Conservation (phyloP, 805 yeast species). For the Saturnispora serradocipensis region DNA sequence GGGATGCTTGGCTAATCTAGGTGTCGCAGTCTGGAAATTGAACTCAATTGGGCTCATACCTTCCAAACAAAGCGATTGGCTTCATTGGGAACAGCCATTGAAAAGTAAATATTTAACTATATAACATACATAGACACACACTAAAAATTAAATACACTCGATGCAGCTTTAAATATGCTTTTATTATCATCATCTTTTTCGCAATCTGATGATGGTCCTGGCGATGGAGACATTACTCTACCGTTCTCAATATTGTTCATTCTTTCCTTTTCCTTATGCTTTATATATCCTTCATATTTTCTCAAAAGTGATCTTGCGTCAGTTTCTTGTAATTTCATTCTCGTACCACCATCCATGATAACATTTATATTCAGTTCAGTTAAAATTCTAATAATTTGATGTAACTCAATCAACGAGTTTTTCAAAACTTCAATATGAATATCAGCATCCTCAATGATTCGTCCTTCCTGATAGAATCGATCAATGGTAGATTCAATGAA, state of each 20-base stretch:
- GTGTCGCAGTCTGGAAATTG: conserved; percentile 77
- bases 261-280: conserved; percentile 14
- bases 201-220: not conserved
- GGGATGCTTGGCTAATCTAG: conserved; percentile 47
- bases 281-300: conserved; percentile 34
- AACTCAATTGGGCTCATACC: conserved; percentile 88
- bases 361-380: conserved; percentile 52
- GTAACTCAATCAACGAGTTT: conserved; percentile 64
- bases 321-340: conserved; percentile 39
- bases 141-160: conserved; percentile 12
- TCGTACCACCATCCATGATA: conserved; percentile 30
- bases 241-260: not conserved
- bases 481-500: conserved; percentile 47
- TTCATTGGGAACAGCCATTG: conserved; percentile 62
- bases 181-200: conserved; percentile 14
- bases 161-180: conserved; percentile 21
- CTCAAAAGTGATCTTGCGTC: conserved; percentile 54
- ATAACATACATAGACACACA: not conserved
- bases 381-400: conserved; percentile 71
- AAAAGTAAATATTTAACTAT: conserved; percentile 16
- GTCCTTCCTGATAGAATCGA: conserved; percentile 5
- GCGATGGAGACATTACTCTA: not conserved
- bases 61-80: conserved; percentile 81
- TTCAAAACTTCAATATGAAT: conserved; percentile 10
- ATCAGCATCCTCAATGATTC: conserved; percentile 8